phyloP scores from a whole-genome alignment of 1,139 yeast species.

The Saccharomyces hybrid region DNA sequence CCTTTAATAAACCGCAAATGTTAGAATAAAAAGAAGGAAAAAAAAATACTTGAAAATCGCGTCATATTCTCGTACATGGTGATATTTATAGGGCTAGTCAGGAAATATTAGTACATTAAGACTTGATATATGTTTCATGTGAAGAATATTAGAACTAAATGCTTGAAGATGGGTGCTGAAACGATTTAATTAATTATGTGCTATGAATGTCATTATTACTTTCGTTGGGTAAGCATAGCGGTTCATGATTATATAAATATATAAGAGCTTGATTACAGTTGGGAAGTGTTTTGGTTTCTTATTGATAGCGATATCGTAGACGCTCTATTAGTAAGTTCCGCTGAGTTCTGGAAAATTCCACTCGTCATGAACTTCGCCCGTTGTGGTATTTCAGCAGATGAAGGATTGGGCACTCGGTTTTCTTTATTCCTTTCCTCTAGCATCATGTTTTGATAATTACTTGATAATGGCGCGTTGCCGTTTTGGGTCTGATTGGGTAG shows the following conservation, averaged over 20 bases:
- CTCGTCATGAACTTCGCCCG: neutral
- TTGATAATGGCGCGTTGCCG: neutral
- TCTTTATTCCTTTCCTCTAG: constrained; percentile 3
- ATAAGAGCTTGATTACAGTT: neutral
- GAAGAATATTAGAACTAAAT: neutral
- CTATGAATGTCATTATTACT: neutral
- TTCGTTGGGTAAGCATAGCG: neutral
- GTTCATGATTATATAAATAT: neutral
- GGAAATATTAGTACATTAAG: neutral
- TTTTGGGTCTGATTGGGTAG: constrained; percentile 13
- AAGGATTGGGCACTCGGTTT: neutral
- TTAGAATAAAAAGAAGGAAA: neutral
- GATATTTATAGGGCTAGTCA: neutral
- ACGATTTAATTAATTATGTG: neutral
- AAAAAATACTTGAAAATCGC: neutral
- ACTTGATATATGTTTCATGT: neutral
- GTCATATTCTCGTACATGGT: neutral
- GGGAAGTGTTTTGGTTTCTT: neutral
- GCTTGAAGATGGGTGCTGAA: neutral
- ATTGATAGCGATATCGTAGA: neutral
- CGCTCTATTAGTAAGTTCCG: neutral
- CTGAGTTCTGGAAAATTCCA: neutral
- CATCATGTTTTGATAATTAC: neutral
- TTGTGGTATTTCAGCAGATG: neutral
- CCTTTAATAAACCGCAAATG: neutral